Evolutionary conservation across 129 eudicot species (phyloP), one percentile per base, ranked within the genome.

Genomic region (Centaurea solstitialis): DNA sequence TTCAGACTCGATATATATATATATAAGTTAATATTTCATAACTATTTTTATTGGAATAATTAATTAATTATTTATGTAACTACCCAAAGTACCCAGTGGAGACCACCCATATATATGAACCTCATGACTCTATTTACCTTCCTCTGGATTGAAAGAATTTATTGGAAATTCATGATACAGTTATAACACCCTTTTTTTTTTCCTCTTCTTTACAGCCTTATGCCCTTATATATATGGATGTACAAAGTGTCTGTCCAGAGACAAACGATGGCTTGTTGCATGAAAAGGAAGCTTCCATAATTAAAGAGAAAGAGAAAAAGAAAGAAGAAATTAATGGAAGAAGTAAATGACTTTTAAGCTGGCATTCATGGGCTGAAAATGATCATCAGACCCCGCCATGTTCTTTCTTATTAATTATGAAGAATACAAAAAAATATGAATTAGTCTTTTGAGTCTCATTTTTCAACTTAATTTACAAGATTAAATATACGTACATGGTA

Each of bases 201-300:
- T 2, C 30, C 22, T 30, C 74, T 21, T 81, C 84, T 80, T 82
- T 82, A 82, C 85, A 82, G 72, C 67, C 81, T 69, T 69, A n/a
- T n/a, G n/a, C n/a, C n/a, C n/a, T n/a, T 33, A 33, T 33, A 33
- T 3, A 33, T 33, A 33, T 33, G 4, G 2, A 33, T 33, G 5
- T 47, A 81, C 72, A 81, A 81, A 75, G 85, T 67, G 85, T 45
- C 80, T 39, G 57, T 75, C 80, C 80, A 81, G 79, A 71, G 85
- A 68, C 78, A 76, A 62, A 70, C 22, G 82, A 76, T 3, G 78
- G 73, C 57, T 70, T 39, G 66, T 82, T 76, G 72, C 81, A 82
- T 69, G 28, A 65, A 76, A 82, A 76, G 67, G 85, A 69, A 76
- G 85, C 45, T 67, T 75, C 80, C 43, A 13, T 12, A 30, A 61